A percentile compares a stretch with the other conserved stretches of the same genome.
Evolutionary conservation across 2,329 filamentous ascomycete species (phyloP).

Genomic region (Metarhizium humberi): DNA sequence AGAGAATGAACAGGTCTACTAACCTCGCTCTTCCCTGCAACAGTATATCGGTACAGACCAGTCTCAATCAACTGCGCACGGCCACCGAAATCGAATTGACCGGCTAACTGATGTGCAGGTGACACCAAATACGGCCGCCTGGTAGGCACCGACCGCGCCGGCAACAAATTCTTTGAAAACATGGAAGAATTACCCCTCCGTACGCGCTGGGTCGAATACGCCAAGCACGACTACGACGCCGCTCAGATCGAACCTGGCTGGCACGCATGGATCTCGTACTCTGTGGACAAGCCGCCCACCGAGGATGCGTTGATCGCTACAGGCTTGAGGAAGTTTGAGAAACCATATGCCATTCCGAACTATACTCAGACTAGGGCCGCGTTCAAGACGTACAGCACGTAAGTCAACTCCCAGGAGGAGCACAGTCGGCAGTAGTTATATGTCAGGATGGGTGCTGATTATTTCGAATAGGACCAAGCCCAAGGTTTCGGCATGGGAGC

Average conservation of each 20-base stretch:
- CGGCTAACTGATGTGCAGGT: constrained; percentile 41
- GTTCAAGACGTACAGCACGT: constrained; percentile 95
- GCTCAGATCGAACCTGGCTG: constrained; percentile 90
- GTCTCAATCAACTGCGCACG: not conserved
- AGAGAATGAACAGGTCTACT: not conserved
- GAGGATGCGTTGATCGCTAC: constrained; percentile 64
- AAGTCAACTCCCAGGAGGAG: constrained; percentile 30
- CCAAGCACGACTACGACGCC: constrained; percentile 72
- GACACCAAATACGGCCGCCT: constrained; percentile 92
- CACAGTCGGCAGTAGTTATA: not conserved
- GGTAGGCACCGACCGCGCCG: constrained; percentile 77
- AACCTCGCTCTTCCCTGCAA: constrained; percentile 8
- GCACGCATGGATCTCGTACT: constrained; percentile 97
- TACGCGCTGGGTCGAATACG: constrained; percentile 97
- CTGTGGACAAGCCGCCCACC: constrained; percentile 76
- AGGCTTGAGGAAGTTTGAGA: constrained; percentile 66
- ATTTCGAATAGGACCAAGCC: constrained; percentile 36
- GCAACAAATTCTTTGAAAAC: constrained; percentile 99
- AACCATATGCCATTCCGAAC: constrained; percentile 61
- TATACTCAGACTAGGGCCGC: constrained; percentile 67
- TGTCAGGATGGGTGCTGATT: constrained; percentile 8
- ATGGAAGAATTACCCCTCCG: constrained; percentile 88
- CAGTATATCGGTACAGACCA: constrained; percentile 45
- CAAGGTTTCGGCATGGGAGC: constrained; percentile 46
- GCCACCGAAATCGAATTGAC: not conserved